Conservation (phyloP, 192 early-diverging fungal genomes). For the Linnemannia exigua region DNA sequence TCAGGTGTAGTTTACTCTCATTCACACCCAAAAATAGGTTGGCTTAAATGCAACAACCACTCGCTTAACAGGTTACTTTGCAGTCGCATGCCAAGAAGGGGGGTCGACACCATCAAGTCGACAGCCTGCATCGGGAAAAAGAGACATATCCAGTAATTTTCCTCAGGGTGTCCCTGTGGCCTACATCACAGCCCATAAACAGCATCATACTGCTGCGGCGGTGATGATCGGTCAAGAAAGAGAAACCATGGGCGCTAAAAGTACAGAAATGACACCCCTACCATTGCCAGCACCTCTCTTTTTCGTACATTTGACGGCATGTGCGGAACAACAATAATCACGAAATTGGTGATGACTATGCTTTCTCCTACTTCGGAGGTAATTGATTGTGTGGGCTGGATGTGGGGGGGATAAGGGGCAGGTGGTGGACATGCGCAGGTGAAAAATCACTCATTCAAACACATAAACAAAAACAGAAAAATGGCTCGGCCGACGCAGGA, state of each 20-base stretch:
- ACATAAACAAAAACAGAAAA: neutral
- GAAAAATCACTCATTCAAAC: neutral
- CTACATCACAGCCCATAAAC: neutral
- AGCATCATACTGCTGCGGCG: neutral
- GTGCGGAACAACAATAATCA: no score
- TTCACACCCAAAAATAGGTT: no score
- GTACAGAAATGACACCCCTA: no score
- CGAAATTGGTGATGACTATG: no score
- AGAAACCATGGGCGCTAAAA: neutral
- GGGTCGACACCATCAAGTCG: neutral
- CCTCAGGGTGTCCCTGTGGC: neutral
- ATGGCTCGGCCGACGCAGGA: neutral
- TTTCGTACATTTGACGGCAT: no score
- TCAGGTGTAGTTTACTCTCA: no score
- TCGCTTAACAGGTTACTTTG: neutral
- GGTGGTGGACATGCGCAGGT: no score
- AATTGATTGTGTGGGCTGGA: no score
- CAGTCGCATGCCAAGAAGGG: neutral
- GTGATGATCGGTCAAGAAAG: neutral
- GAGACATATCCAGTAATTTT: neutral
- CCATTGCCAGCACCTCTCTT: no score
- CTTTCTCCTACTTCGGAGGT: no score
- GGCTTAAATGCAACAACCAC: no score
- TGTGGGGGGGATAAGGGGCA: no score
- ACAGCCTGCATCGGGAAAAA: neutral